Conservation (phyloP, 1,139 yeast species). For the Magnusiomyces tetraspermus region DNA sequence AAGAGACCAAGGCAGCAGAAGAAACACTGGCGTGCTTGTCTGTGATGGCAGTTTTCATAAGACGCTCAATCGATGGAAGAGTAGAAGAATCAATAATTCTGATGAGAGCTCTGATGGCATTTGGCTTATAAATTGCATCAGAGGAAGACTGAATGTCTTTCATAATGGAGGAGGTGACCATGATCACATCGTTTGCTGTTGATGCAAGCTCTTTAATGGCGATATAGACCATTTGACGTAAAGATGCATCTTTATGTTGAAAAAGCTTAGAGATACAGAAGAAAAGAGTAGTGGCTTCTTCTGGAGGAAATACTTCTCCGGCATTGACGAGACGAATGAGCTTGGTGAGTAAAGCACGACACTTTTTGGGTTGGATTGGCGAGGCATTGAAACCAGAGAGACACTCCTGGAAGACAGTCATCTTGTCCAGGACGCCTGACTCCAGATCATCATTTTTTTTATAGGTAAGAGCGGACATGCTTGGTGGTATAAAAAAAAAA, state of each 20-base stretch:
- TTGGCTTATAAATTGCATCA: conserved; percentile 78
- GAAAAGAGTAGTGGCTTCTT: conserved; percentile 86
- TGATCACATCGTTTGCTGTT: conserved; percentile 82
- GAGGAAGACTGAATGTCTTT: conserved; percentile 85
- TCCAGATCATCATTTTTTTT: conserved; percentile 75
- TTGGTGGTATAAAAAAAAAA: too few relatives aligned
- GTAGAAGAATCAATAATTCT: conserved; percentile 88
- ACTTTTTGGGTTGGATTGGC: conserved; percentile 79
- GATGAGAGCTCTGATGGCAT: conserved; percentile 86
- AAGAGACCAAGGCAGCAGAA: conserved; percentile 85
- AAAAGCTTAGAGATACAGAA: conserved; percentile 90
- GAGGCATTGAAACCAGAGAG: conserved; percentile 86
- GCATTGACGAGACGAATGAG: conserved; percentile 57
- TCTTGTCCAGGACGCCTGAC: conserved; percentile 74
- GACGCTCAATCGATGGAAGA: conserved; percentile 88
- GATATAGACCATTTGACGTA: conserved; percentile 88
- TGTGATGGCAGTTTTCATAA: conserved; percentile 86
- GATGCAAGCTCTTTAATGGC: conserved; percentile 85
- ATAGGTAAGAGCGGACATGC: conserved; percentile 78
- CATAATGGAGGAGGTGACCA: conserved; percentile 98
- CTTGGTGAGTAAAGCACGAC: conserved; percentile 69
- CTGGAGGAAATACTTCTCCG: conserved; percentile 80
- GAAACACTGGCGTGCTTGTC: conserved; percentile 82
- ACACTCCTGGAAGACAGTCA: conserved; percentile 96
- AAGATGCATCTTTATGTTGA: conserved; percentile 83